Percentiles rank a stretch among this genome's conserved stretches.
phyloP scores from a whole-genome alignment of 140 eudicot genomes.

The Anethum foeniculum region DNA sequence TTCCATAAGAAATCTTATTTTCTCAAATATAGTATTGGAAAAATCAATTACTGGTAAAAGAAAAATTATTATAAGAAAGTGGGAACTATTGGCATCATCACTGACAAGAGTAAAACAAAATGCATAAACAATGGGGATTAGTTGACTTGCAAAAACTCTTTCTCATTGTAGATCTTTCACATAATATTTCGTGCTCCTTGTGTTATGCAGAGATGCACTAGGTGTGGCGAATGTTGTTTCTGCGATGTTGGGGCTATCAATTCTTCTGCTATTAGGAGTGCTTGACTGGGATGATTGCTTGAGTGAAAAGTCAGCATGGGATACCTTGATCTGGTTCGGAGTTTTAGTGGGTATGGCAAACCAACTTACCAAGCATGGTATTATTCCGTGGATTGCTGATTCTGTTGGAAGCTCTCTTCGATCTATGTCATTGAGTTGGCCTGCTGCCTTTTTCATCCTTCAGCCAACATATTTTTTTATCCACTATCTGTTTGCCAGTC shows the following conservation, averaged over 20 bases:
- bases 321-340: conserved; percentile 84
- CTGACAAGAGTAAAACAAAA: not conserved
- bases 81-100: not conserved
- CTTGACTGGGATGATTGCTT: conserved; percentile 85
- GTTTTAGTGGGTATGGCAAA: conserved; percentile 79
- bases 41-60: not conserved
- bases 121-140: not conserved
- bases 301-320: conserved; percentile 87
- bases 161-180: not conserved
- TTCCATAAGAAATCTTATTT: not conserved
- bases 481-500: conserved; percentile 83
- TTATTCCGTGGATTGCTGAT: conserved; percentile 70
- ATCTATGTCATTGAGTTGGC: conserved; percentile 47
- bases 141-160: not conserved
- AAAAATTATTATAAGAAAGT: not conserved
- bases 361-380: conserved; percentile 58
- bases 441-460: conserved; percentile 48
- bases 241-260: conserved; percentile 78
- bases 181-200: not conserved
- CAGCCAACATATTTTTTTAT: conserved; percentile 73
- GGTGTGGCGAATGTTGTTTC: conserved; percentile 63
- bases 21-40: not conserved
- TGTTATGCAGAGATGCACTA: conserved; percentile 49
- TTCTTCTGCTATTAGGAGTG: conserved; percentile 57
- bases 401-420: conserved; percentile 51